Conservation (phyloP, 192 early-diverging fungal genomes). For the Rhizoclosmatium sp. region DNA sequence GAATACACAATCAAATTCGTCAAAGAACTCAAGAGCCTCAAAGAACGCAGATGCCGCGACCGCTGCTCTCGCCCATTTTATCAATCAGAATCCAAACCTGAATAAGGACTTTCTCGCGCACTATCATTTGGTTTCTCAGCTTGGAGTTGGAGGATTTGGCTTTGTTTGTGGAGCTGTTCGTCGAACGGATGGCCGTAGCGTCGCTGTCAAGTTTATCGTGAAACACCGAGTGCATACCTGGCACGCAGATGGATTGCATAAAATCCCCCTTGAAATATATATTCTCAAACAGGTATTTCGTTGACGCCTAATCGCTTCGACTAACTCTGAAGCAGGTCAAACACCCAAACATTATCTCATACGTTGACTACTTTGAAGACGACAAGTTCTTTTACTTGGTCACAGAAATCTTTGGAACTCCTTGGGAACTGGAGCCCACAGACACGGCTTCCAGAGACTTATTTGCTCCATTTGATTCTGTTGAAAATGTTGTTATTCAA, state of each 20-base stretch:
- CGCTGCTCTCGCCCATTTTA: background rate
- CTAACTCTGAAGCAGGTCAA: constrained; percentile 29
- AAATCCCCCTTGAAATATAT: constrained; percentile 57
- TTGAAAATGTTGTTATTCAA: background rate
- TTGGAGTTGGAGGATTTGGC: constrained; percentile 80
- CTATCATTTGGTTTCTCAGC: constrained; percentile 42
- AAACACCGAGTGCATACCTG: constrained; percentile 50
- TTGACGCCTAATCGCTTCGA: background rate
- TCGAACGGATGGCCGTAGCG: constrained; percentile 25
- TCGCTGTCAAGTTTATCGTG: constrained; percentile 64
- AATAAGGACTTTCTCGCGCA: background rate
- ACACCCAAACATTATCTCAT: constrained; percentile 54
- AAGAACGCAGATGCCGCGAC: background rate
- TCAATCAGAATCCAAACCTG: background rate
- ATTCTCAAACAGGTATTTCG: constrained; percentile 48
- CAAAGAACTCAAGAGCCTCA: background rate
- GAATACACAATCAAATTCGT: background rate
- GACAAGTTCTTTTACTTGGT: constrained; percentile 54
- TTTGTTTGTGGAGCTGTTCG: constrained; percentile 72
- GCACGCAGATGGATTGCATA: constrained; percentile 48
- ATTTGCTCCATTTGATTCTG: too few species aligned
- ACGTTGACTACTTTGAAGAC: constrained; percentile 54
- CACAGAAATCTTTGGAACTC: constrained; percentile 59
- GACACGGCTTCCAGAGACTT: background rate
- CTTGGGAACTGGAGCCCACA: constrained; percentile 1